Base-by-base conservation (phyloP, 805 yeast species). In the Metahyphopichia silvanorum region DNA sequence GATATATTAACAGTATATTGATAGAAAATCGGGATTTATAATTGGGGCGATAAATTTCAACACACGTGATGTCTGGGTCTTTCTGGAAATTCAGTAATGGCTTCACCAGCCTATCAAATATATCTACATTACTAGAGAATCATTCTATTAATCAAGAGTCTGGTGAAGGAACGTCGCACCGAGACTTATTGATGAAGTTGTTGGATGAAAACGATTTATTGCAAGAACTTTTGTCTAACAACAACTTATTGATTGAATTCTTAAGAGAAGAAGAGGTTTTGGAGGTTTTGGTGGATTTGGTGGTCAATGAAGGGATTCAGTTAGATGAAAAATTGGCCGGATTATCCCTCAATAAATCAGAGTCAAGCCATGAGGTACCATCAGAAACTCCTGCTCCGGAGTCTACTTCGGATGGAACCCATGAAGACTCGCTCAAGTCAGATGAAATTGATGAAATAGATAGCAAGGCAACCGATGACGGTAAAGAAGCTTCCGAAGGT, bases 61-160 rank as follows among this genome's bases (percentile, higher is more conserved):
- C n/a, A n/a, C n/a, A n/a, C n/a, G n/a, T n/a, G n/a, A 66, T 67
- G 73, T 65, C 71, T n/a, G 68, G 71, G 13, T 62, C 70, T 13
- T 67, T 66, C 43, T 67, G 73, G 73, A 66, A 66, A 46, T 65
- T 66, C 45, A 63, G 67, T 39, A 66, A 64, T 46, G 72, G 73
- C 31, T 66, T 65, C 45, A 60, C 69, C 17, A 63, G 71, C 29
- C 46, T 65, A 23, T 63, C 69, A 19, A 66, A 65, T 32, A 59
- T 67, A 29, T 53, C 64, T 27, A 55, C 66, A 11, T 47, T 67
- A 17, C 53, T 67, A 34, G 73, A 67, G 33, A 53, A 55, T 32
- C 51, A 60, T 37, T 42, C 51, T 14, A 38, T 45, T 31, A 49
- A 42, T 35, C 37, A 37, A 16, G 57, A 46, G 16, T 29, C 18